These are phyloP conservation scores for Prunus padus DNA, from an alignment of 306 rosid species.

Conservation along the genomic window DNA sequence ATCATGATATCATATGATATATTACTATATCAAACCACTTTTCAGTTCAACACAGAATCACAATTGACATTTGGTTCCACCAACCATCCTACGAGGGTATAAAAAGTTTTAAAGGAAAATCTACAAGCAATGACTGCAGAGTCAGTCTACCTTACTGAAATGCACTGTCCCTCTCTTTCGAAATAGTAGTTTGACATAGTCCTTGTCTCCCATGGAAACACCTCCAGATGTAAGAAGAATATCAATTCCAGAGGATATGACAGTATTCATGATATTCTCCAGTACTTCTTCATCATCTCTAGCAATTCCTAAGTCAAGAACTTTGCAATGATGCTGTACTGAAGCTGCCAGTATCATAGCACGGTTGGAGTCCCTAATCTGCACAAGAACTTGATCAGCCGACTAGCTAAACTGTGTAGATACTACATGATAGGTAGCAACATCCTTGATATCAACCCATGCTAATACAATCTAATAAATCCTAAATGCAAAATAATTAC, in stretches of 20 bases:
- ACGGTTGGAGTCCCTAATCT: slow-evolving; percentile 97
- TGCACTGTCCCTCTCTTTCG: slow-evolving; percentile 67
- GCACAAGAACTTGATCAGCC: slow-evolving; percentile 38
- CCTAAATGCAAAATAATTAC: background rate
- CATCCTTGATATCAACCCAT: background rate
- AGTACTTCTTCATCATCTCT: slow-evolving; percentile 75
- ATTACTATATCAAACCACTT: background rate
- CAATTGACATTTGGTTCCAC: slow-evolving; percentile 20
- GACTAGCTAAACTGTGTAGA: background rate
- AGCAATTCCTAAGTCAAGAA: slow-evolving; percentile 77
- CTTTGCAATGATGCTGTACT: slow-evolving; percentile 67
- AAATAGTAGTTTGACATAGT: slow-evolving; percentile 71
- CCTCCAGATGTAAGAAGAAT: slow-evolving; percentile 96
- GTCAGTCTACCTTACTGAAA: slow-evolving; percentile 58
- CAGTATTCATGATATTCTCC: slow-evolving; percentile 65
- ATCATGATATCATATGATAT: slow-evolving; percentile 14
- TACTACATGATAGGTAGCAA: background rate
- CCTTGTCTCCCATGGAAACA: slow-evolving; percentile 98
- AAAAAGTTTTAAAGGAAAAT: background rate
- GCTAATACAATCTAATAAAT: background rate
- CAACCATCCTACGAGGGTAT: slow-evolving; percentile 3
- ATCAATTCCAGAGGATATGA: slow-evolving; percentile 67
- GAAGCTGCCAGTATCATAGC: slow-evolving; percentile 90
- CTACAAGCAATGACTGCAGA: slow-evolving; percentile 12
- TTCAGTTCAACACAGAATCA: background rate